Conservation (phyloP, 2,329 filamentous ascomycete species). For the Fusarium albidum region DNA sequence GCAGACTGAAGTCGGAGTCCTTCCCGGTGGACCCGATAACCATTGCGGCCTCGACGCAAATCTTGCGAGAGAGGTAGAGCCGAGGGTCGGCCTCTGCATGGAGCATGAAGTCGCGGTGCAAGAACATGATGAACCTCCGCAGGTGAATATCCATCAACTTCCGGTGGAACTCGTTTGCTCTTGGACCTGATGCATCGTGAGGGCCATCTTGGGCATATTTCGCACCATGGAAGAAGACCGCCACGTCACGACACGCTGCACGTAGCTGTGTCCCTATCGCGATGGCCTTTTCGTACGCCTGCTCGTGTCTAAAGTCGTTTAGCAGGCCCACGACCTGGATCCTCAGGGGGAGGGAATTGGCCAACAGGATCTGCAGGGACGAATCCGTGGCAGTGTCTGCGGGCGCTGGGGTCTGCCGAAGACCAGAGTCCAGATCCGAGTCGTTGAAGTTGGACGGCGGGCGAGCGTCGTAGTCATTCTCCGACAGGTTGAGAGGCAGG, state of each 20-base stretch:
- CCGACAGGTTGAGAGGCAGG: conserved; percentile 31
- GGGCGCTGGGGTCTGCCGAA: conserved; percentile 7
- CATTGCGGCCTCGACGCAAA: conserved; percentile 37
- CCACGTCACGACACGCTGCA: conserved; percentile 32
- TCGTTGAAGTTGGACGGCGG: conserved; percentile 37
- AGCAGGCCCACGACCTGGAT: conserved; percentile 32
- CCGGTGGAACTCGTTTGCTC: conserved; percentile 33
- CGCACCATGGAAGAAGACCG: conserved; percentile 31
- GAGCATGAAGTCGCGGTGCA: conserved; percentile 41
- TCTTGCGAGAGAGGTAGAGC: conserved; percentile 39
- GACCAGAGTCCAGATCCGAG: conserved; percentile 25
- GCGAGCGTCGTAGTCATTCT: conserved; percentile 29
- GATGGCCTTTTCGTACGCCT: conserved; percentile 34
- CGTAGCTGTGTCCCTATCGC: conserved; percentile 32
- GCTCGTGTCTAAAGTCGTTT: conserved; percentile 33
- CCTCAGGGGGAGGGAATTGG: conserved; percentile 33
- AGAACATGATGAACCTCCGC: conserved; percentile 39
- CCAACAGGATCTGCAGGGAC: conserved; percentile 32
- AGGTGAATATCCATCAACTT: conserved; percentile 37
- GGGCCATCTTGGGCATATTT: neutral
- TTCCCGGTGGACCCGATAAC: conserved; percentile 34
- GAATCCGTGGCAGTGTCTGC: conserved; percentile 31
- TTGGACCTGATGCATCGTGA: conserved; percentile 10
- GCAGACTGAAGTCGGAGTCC: conserved; percentile 18
- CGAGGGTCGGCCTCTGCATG: conserved; percentile 31